Evolutionary conservation across 2,329 filamentous ascomycete species (phyloP), one percentile per base, ranked within the genome.

Genomic region (Sporothrix luriei): DNA sequence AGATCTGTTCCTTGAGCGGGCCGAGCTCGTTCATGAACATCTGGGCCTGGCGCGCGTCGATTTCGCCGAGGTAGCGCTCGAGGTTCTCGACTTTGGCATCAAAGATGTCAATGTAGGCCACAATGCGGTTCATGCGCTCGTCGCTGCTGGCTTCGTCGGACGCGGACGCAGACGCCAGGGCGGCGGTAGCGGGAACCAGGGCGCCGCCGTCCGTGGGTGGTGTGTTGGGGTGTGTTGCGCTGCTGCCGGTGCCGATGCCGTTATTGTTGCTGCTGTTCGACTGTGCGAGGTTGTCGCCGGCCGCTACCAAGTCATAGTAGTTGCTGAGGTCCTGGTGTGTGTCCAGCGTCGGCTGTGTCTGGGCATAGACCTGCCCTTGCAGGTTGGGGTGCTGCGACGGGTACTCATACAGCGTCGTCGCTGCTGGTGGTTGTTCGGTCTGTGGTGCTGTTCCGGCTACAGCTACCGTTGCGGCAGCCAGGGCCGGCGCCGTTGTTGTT

Each of bases 1-100:
- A 83, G n/a, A 89, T 82, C 76, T 88, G 85, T 70, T 89, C 86
- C 69, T 87, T 86, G 71, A 89, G 84, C 9, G 84, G 86, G 74
- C 87, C 82, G 5, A 86, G 84, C 76, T 89, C 85, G 73, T 88
- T 88, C 75, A 89, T 82, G 10, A 87, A 82, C 82, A 86, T 84
- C 77, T 88, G 84, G 43, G 83, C 86, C 75, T 88, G 86, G 64
- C 85, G 83, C 3, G 84, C 84, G 74, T 89, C 87, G 65, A 88
- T 80, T 70, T 88, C 86, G 24, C 83, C 84, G 49, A 89, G 74
- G 54, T 83, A 84, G 69, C 86, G 83, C 66, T 86, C 84, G 2
- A 89, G 77, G 64, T 86, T 83, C 73, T 87, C 85, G 54, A 89
- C 84, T 77, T 81, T 85, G 76, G 75, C 82, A 74, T 88, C 85